Evolutionary conservation across 768 basidiomycete species (phyloP).

Genomic region (Termitomyces titanicus): DNA sequence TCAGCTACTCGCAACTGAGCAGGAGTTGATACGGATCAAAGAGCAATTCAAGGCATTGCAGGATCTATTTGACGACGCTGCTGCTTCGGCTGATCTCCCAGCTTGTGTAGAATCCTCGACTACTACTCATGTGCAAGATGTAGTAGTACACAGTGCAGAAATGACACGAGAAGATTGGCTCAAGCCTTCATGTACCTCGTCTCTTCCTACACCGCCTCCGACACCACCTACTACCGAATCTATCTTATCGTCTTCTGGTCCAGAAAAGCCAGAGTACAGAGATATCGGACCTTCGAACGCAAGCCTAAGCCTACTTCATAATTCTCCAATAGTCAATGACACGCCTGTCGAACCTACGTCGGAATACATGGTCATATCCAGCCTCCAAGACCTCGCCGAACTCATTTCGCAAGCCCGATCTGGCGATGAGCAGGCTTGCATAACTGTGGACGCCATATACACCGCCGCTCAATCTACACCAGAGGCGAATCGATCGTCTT

Average conservation of each 20-base stretch:
- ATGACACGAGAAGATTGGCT: not conserved
- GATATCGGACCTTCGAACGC: not conserved
- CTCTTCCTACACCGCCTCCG: not conserved
- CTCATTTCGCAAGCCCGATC: not conserved
- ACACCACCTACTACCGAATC: not conserved
- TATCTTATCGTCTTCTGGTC: not conserved
- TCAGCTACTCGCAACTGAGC: conserved; percentile 11
- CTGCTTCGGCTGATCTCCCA: not conserved
- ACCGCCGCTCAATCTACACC: not conserved
- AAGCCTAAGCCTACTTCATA: not conserved
- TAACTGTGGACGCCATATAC: not conserved
- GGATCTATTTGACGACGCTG: not conserved
- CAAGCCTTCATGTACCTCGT: not conserved
- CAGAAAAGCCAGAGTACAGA: not conserved
- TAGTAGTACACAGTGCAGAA: not conserved
- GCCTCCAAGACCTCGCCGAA: not conserved
- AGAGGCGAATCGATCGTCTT: not conserved
- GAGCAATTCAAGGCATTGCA: conserved; percentile 21
- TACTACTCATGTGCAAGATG: not conserved
- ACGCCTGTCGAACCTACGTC: not conserved
- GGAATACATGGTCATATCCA: not conserved
- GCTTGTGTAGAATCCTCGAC: not conserved
- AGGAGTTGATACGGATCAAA: conserved; percentile 17
- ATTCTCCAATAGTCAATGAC: not conserved
- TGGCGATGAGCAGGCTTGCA: not conserved